These are phyloP conservation scores for Phytopythium cucurbitacearum DNA, from an alignment of 352 stramenopile species.

Conservation along the genomic window DNA sequence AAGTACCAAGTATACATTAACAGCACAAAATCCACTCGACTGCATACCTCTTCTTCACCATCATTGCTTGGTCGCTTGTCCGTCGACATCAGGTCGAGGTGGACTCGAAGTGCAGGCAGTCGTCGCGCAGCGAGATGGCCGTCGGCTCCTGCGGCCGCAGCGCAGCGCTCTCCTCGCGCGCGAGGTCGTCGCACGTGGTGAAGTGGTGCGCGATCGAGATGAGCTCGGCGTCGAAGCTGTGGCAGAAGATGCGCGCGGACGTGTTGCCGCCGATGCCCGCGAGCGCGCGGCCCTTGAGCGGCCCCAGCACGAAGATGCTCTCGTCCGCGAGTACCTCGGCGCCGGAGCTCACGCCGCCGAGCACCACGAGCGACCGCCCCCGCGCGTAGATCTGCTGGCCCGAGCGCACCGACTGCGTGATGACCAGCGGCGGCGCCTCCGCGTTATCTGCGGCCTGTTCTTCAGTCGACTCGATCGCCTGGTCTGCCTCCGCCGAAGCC, in stretches of 20 bases:
- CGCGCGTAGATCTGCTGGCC: slow-evolving; percentile 88
- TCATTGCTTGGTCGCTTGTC: not conserved
- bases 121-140: slow-evolving; percentile 46
- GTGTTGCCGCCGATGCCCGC: slow-evolving; percentile 80
- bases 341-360: slow-evolving; percentile 85
- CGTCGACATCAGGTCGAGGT: slow-evolving; percentile 10
- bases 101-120: slow-evolving; percentile 68
- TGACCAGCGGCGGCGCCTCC: slow-evolving; percentile 42
- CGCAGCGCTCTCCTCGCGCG: slow-evolving; percentile 27
- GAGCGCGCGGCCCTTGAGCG: slow-evolving; percentile 81
- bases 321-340: slow-evolving; percentile 86
- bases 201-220: slow-evolving; percentile 89
- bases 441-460: slow-evolving; percentile 3
- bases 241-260: slow-evolving; percentile 56
- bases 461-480: not conserved
- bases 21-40: not conserved
- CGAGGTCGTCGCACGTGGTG: slow-evolving; percentile 82
- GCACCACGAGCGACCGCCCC: slow-evolving; percentile 72
- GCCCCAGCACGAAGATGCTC: slow-evolving; percentile 80
- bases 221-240: slow-evolving; percentile 87
- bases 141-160: slow-evolving; percentile 54
- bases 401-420: slow-evolving; percentile 71
- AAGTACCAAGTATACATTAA: not conserved
- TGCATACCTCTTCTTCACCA: not conserved
- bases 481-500: slow-evolving; percentile 7